phyloP scores from a whole-genome alignment of 2,329 filamentous ascomycete species.

The Cadophora malorum region DNA sequence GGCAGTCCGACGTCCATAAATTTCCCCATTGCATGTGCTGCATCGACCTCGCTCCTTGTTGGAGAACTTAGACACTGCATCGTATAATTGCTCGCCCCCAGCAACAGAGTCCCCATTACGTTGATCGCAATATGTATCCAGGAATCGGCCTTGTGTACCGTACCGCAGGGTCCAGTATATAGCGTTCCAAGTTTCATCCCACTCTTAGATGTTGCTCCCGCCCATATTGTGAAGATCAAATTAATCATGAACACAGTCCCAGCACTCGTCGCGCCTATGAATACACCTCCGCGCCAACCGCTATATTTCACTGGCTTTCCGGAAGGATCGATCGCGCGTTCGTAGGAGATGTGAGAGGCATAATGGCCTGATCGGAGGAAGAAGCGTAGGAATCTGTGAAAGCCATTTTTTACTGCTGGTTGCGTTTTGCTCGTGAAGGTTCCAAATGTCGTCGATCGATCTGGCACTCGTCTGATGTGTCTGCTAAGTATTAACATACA shows the following conservation, averaged over 20 bases:
- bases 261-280: slow-evolving; percentile 25
- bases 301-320: slow-evolving; percentile 16
- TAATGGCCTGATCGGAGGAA: slow-evolving; percentile 32
- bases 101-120: slow-evolving; percentile 51
- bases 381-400: slow-evolving; percentile 27
- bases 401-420: slow-evolving; percentile 21
- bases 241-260: slow-evolving; percentile 31
- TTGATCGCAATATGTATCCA: slow-evolving; percentile 56
- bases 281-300: slow-evolving; percentile 32
- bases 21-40: slow-evolving; percentile 50
- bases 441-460: slow-evolving; percentile 6
- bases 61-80: slow-evolving; percentile 58
- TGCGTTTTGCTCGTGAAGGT: slow-evolving; percentile 5
- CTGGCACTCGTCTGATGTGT: slow-evolving; percentile 6
- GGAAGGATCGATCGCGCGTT: slow-evolving; percentile 16
- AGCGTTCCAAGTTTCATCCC: slow-evolving; percentile 27
- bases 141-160: slow-evolving; percentile 29
- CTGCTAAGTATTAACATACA: slow-evolving; percentile 13
- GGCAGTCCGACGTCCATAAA: slow-evolving; percentile 55
- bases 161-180: slow-evolving; percentile 32
- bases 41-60: slow-evolving; percentile 55
- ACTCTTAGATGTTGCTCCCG: slow-evolving; percentile 25
- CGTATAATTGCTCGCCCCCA: slow-evolving; percentile 53
- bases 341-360: slow-evolving; percentile 31
- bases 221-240: slow-evolving; percentile 35